These are phyloP conservation scores for Kurtzmaniella quercitrusa DNA, from an alignment of 1,139 yeast genomes.

Conservation along the genomic window DNA sequence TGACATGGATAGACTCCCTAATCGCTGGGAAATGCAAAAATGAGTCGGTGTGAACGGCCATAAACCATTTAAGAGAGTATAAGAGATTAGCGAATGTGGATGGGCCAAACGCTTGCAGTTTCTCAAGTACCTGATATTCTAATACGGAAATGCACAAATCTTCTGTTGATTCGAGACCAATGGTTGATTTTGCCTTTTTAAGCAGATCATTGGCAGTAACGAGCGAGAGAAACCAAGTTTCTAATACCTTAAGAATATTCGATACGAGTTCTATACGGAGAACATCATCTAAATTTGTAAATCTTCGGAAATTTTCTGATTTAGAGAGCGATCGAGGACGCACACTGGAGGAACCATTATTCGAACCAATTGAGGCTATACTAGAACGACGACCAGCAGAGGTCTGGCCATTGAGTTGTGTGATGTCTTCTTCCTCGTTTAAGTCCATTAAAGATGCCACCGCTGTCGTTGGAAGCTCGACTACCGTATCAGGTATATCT, in stretches of 20 bases:
- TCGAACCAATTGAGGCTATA: neutral
- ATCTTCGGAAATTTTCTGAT: constrained; percentile 8
- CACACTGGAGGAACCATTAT: neutral
- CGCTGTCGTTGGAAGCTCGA: constrained; percentile 6
- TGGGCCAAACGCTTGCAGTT: neutral
- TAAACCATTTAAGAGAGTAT: constrained; percentile 4
- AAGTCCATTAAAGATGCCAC: constrained; percentile 7
- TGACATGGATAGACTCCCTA: constrained; percentile 24
- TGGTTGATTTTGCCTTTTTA: constrained; percentile 2
- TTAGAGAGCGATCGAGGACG: neutral
- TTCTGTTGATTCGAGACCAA: constrained; percentile 3
- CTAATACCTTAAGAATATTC: constrained; percentile 24
- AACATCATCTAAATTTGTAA: constrained; percentile 24
- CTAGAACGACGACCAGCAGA: constrained; percentile 1
- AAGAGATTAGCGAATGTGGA: constrained; percentile 1
- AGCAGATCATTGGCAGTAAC: constrained; percentile 13
- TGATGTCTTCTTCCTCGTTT: constrained; percentile 30
- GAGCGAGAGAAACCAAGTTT: constrained; percentile 21
- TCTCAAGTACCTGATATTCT: neutral
- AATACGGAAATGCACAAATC: constrained; percentile 4
- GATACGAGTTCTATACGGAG: constrained; percentile 22
- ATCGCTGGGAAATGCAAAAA: constrained; percentile 19
- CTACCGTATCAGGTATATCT: constrained; percentile 11
- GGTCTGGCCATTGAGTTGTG: constrained; percentile 17
- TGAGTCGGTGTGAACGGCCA: constrained; percentile 5